Conservation (phyloP, 495 filamentous ascomycete species). For the Bryoglossum gracile region DNA sequence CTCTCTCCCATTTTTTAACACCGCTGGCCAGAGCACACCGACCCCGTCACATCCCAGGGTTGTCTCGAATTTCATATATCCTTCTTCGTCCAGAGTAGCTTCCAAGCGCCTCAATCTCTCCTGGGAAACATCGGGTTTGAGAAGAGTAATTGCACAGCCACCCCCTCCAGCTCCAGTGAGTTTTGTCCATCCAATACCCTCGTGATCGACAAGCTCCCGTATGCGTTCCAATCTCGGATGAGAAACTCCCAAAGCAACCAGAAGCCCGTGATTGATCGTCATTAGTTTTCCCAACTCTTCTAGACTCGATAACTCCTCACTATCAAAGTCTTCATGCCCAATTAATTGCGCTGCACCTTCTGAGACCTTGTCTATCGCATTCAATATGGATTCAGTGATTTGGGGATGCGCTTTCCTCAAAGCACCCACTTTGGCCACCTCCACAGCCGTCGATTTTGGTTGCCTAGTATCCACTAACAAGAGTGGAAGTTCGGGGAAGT, state of each 20-base stretch:
- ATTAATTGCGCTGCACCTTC: slow-evolving; percentile 66
- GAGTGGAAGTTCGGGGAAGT: slow-evolving; percentile 85
- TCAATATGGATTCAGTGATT: slow-evolving; percentile 69
- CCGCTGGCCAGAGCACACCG: slow-evolving; percentile 85
- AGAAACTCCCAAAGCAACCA: slow-evolving; percentile 83
- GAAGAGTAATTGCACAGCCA: slow-evolving; percentile 86
- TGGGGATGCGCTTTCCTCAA: slow-evolving; percentile 61
- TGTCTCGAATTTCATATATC: slow-evolving; percentile 76
- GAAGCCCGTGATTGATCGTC: slow-evolving; percentile 84
- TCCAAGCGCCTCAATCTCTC: slow-evolving; percentile 55
- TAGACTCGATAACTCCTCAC: slow-evolving; percentile 48
- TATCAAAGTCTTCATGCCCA: slow-evolving; percentile 53
- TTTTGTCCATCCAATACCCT: slow-evolving; percentile 94
- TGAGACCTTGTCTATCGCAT: slow-evolving; percentile 77
- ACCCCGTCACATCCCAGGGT: slow-evolving; percentile 88
- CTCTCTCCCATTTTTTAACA: slow-evolving; percentile 65
- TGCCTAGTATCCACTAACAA: slow-evolving; percentile 83
- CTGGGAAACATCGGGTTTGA: slow-evolving; percentile 51
- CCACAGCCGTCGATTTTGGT: slow-evolving; percentile 68
- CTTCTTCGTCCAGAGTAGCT: slow-evolving; percentile 59
- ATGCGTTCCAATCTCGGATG: slow-evolving; percentile 90
- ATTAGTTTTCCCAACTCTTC: slow-evolving; percentile 75
- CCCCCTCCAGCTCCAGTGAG: slow-evolving; percentile 93
- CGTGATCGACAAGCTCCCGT: slow-evolving; percentile 80
- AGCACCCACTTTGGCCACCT: slow-evolving; percentile 78